These are phyloP conservation scores for Leishmania gerbilli DNA, from an alignment of 208 protist genomes.

Conservation along the genomic window DNA sequence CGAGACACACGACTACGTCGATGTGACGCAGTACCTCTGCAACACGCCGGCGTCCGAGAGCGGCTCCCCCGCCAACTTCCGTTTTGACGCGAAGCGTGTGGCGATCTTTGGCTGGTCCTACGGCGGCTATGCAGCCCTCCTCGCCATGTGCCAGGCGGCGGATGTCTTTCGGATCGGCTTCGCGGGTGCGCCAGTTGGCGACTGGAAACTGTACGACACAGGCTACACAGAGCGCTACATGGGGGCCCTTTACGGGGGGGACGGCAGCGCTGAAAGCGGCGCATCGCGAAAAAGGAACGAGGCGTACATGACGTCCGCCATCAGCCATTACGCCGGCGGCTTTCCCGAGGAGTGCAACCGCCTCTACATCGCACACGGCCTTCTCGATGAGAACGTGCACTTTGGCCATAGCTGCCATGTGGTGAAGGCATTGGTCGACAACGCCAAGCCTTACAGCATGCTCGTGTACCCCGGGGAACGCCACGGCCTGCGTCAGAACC, in stretches of 20 bases:
- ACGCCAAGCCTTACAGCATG: constrained; percentile 86
- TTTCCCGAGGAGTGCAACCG: constrained; percentile 90
- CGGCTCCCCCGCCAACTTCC: constrained; percentile 39
- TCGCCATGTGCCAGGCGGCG: constrained; percentile 82
- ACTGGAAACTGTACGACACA: constrained; percentile 92
- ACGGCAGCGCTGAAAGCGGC: constrained; percentile 1
- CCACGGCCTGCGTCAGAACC: constrained; percentile 82
- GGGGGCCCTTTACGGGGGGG: constrained; percentile 57
- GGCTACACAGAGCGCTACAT: constrained; percentile 93
- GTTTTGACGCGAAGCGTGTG: constrained; percentile 66
- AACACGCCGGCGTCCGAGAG: constrained; percentile 6
- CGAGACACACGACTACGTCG: constrained; percentile 85
- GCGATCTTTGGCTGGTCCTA: constrained; percentile 91
- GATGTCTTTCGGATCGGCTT: constrained; percentile 85
- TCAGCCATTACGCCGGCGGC: constrained; percentile 55
- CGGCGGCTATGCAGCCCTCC: constrained; percentile 87
- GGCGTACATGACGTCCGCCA: constrained; percentile 65
- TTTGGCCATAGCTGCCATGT: constrained; percentile 81
- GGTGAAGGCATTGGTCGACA: constrained; percentile 71
- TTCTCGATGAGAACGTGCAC: constrained; percentile 95
- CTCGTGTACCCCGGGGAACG: constrained; percentile 89
- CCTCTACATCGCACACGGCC: constrained; percentile 91
- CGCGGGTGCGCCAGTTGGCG: constrained; percentile 81
- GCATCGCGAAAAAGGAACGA: constrained; percentile 27
- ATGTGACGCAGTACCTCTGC: constrained; percentile 59